phyloP scores from a whole-genome alignment of 192 early-diverging fungal genomes.

The Spizellomyces punctatus region DNA sequence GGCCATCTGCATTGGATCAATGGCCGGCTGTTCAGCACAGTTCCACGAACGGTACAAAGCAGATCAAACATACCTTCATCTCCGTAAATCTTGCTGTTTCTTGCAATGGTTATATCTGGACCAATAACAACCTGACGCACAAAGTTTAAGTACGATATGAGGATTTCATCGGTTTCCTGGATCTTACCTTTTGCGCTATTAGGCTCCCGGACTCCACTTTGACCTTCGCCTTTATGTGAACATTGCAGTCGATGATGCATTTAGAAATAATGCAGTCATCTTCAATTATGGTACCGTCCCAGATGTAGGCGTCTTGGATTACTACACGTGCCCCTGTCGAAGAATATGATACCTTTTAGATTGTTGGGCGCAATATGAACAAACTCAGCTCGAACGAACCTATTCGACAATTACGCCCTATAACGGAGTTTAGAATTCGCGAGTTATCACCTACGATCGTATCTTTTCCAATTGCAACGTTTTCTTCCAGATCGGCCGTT shows the following conservation, averaged over 20 bases:
- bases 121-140: too few relatives aligned
- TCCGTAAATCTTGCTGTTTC: too few relatives aligned
- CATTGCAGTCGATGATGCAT: constrained; percentile 78
- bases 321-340: constrained; percentile 65
- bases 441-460: constrained; percentile 77
- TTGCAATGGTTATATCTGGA: too few relatives aligned
- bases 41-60: too few relatives aligned
- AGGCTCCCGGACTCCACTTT: constrained; percentile 63
- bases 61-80: too few relatives aligned
- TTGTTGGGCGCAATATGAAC: neutral
- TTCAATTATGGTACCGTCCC: constrained; percentile 74
- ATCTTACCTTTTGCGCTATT: neutral
- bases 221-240: constrained; percentile 65
- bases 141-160: too few relatives aligned
- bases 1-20: neutral
- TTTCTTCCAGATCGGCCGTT: constrained; percentile 64
- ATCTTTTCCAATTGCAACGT: constrained; percentile 80
- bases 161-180: too few relatives aligned
- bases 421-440: constrained; percentile 72
- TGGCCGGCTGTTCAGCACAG: too few relatives aligned
- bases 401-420: constrained; percentile 83
- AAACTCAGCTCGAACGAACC: constrained; percentile 10
- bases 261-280: constrained; percentile 66
- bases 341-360: neutral
- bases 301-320: constrained; percentile 84